These are phyloP conservation scores for Talaromyces borbonicus DNA, from an alignment of 495 filamentous ascomycete species.

Conservation along the genomic window DNA sequence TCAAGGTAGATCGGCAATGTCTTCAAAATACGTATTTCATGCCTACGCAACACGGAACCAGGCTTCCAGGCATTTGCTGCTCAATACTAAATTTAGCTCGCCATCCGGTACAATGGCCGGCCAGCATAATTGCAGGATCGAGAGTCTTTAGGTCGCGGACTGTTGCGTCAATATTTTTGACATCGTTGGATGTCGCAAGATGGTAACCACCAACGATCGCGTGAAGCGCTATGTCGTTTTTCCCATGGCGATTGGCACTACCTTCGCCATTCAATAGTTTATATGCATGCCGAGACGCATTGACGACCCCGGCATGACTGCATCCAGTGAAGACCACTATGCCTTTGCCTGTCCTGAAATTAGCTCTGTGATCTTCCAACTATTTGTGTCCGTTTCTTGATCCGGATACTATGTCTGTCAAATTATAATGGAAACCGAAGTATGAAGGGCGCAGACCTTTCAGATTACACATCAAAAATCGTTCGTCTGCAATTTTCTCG, in stretches of 20 bases:
- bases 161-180: slow-evolving; percentile 34
- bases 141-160: slow-evolving; percentile 42
- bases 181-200: slow-evolving; percentile 37
- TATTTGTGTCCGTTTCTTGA: no score
- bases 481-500: slow-evolving; percentile 46
- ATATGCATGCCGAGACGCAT: slow-evolving; percentile 41
- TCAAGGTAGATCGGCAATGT: no score
- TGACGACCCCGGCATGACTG: slow-evolving; percentile 51
- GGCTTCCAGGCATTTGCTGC: slow-evolving; percentile 41
- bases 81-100: slow-evolving; percentile 51
- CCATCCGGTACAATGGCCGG: slow-evolving; percentile 55
- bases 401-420: no score
- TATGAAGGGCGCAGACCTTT: slow-evolving; percentile 30
- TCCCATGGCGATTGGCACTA: not conserved
- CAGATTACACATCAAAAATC: slow-evolving; percentile 48
- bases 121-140: slow-evolving; percentile 43
- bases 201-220: slow-evolving; percentile 53
- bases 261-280: slow-evolving; percentile 22
- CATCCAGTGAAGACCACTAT: slow-evolving; percentile 56
- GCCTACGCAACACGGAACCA: slow-evolving; percentile 50
- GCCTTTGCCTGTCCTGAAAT: slow-evolving; percentile 43
- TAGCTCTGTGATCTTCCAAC: no score
- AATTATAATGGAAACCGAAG: not conserved
- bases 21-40: slow-evolving; percentile 35
- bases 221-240: slow-evolving; percentile 34